Conservation (phyloP, 2,329 filamentous ascomycete genomes). For the Rhynchosporium agropyri region DNA sequence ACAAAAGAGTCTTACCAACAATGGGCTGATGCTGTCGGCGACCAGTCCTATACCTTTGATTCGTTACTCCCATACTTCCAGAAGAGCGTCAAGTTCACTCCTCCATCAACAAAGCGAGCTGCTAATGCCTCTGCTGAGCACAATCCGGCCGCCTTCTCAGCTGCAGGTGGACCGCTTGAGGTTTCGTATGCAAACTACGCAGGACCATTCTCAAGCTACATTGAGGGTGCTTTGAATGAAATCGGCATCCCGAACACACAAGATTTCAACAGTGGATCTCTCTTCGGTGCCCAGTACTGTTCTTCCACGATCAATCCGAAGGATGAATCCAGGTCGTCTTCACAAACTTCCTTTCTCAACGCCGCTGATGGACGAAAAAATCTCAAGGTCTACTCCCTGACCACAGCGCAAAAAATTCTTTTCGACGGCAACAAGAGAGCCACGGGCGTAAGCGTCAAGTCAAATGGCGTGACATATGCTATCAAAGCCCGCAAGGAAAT, state of each 20-base stretch:
- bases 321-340: constrained; percentile 42
- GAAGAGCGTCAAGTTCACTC: constrained; percentile 38
- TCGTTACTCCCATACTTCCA: constrained; percentile 51
- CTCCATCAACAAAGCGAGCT: constrained; percentile 38
- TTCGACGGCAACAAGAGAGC: constrained; percentile 49
- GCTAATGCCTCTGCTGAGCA: constrained; percentile 40
- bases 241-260: constrained; percentile 44
- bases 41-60: constrained; percentile 50
- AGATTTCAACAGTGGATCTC: constrained; percentile 48
- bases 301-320: constrained; percentile 41
- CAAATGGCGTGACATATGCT: constrained; percentile 21
- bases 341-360: constrained; percentile 45
- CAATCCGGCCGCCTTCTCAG: constrained; percentile 40
- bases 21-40: constrained; percentile 48
- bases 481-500: constrained; percentile 31
- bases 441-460: constrained; percentile 45
- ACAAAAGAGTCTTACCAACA: constrained; percentile 41
- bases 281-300: constrained; percentile 46
- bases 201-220: constrained; percentile 39
- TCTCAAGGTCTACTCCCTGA: constrained; percentile 47
- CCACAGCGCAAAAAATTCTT: constrained; percentile 49
- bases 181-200: constrained; percentile 48
- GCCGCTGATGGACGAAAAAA: constrained; percentile 32
- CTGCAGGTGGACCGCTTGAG: constrained; percentile 44
- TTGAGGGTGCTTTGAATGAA: constrained; percentile 45